A percentile compares a stretch with the other conserved stretches of the same genome.
These are phyloP conservation scores for Talaromyces sp. DNA, from an alignment of 2,329 filamentous ascomycete species.

Conservation along the genomic window DNA sequence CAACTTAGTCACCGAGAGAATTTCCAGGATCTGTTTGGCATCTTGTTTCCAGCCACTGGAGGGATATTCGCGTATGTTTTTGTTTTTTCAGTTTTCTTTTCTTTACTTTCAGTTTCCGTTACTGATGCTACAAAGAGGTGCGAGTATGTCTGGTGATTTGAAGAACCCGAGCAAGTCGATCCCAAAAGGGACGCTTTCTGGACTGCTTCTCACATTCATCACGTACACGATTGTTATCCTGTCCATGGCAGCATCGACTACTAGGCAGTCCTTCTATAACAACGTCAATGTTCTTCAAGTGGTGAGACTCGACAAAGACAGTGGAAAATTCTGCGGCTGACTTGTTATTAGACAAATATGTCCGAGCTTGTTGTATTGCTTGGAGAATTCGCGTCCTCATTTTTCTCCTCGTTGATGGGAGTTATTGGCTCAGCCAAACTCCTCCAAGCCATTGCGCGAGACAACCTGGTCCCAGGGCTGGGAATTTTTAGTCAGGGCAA, in stretches of 20 bases:
- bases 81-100: not conserved
- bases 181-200: slow-evolving; percentile 75
- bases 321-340: not conserved
- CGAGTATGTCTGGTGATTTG: slow-evolving; percentile 85
- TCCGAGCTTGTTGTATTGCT: slow-evolving; percentile 68
- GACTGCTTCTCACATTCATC: slow-evolving; percentile 69
- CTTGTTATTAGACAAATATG: slow-evolving; percentile 56
- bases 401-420: slow-evolving; percentile 84
- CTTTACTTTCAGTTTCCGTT: slow-evolving; percentile 19
- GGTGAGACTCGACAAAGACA: slow-evolving; percentile 29
- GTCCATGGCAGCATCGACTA: slow-evolving; percentile 71
- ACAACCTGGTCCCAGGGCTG: slow-evolving; percentile 72
- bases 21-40: slow-evolving; percentile 79
- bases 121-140: slow-evolving; percentile 53
- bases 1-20: slow-evolving; percentile 60
- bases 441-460: slow-evolving; percentile 74
- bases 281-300: slow-evolving; percentile 77
- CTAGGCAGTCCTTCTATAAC: slow-evolving; percentile 65
- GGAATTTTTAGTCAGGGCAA: slow-evolving; percentile 70
- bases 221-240: slow-evolving; percentile 72
- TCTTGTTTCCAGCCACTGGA: slow-evolving; percentile 70
- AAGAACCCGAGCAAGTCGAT: slow-evolving; percentile 79
- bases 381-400: slow-evolving; percentile 75
- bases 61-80: slow-evolving; percentile 51
- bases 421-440: slow-evolving; percentile 80